A percentile compares a stretch with the other conserved stretches of the same genome.
Evolutionary conservation across 2,329 filamentous ascomycete genomes (phyloP).

Genomic region (Macrophomina tecta): DNA sequence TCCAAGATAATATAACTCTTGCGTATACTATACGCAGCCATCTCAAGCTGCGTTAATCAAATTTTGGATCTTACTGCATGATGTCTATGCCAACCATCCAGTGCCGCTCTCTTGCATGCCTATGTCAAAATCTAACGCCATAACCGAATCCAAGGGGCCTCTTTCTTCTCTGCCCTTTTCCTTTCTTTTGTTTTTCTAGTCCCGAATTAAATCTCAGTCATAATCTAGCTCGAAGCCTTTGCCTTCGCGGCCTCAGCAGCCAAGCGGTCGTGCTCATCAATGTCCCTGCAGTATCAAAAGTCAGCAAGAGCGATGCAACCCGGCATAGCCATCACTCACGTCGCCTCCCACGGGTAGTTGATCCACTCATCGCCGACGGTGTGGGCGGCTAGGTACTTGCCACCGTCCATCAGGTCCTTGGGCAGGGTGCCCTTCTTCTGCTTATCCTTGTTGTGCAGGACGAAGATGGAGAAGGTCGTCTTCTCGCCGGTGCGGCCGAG

Average conservation of each 20-base stretch:
- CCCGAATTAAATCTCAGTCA: background rate
- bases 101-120: slow-evolving; percentile 13
- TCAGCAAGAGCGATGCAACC: background rate
- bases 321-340: slow-evolving; percentile 51
- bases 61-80: slow-evolving; percentile 12
- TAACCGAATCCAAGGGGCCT: background rate
- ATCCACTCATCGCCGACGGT: slow-evolving; percentile 97
- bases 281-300: slow-evolving; percentile 62
- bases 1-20: background rate
- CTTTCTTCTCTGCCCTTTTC: background rate
- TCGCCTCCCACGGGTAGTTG: slow-evolving; percentile 98
- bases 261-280: slow-evolving; percentile 84
- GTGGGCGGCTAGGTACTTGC: slow-evolving; percentile 81
- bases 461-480: slow-evolving; percentile 93
- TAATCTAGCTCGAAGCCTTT: background rate
- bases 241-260: slow-evolving; percentile 48
- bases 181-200: background rate
- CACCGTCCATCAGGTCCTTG: slow-evolving; percentile 72
- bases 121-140: slow-evolving; percentile 2
- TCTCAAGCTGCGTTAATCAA: background rate
- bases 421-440: slow-evolving; percentile 88
- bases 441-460: slow-evolving; percentile 99
- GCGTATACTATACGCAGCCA: background rate
- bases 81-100: slow-evolving; percentile 16
- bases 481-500: slow-evolving; percentile 71